Evolutionary conservation across 129 eudicot genomes (phyloP).

Genomic region (Escallonia herrerae): DNA sequence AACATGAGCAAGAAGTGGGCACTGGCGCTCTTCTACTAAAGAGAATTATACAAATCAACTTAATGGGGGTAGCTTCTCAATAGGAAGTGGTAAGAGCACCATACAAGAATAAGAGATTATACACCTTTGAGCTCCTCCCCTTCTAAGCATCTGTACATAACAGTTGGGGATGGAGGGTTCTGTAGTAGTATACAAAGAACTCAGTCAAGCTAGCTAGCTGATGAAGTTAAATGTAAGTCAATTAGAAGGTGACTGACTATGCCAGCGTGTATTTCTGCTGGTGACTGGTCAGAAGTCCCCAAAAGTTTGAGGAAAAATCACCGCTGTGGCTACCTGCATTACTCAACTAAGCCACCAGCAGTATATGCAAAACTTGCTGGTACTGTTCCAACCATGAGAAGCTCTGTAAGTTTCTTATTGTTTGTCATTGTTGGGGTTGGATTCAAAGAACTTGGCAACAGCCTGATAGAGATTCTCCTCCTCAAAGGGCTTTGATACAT

Average conservation of each 20-base stretch:
- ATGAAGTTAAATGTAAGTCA: conserved; percentile 2
- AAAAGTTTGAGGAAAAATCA: conserved; percentile 33
- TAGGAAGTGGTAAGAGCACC: not conserved
- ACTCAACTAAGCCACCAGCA: not conserved
- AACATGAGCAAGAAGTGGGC: no score
- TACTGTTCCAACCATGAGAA: not conserved
- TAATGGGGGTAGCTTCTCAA: not conserved
- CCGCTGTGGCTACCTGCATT: not conserved
- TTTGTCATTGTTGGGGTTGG: conserved; percentile 18
- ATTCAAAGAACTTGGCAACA: conserved; percentile 69
- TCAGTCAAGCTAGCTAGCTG: not conserved
- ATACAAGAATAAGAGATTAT: conserved; percentile 10
- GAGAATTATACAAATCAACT: not conserved
- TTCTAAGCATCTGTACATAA: conserved; percentile 12
- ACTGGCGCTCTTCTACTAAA: not conserved
- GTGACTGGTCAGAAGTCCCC: conserved; percentile 12
- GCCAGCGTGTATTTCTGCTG: not conserved
- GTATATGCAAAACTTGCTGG: no score
- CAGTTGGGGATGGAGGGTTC: not conserved
- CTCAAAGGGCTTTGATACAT: conserved; percentile 79
- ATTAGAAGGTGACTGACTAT: not conserved
- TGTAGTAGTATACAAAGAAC: not conserved
- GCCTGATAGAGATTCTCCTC: conserved; percentile 81
- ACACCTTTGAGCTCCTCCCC: conserved; percentile 12
- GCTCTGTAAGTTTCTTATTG: not conserved